phyloP scores from a whole-genome alignment of 371 early-diverging fungal species.

The Umbelopsis sp. region DNA sequence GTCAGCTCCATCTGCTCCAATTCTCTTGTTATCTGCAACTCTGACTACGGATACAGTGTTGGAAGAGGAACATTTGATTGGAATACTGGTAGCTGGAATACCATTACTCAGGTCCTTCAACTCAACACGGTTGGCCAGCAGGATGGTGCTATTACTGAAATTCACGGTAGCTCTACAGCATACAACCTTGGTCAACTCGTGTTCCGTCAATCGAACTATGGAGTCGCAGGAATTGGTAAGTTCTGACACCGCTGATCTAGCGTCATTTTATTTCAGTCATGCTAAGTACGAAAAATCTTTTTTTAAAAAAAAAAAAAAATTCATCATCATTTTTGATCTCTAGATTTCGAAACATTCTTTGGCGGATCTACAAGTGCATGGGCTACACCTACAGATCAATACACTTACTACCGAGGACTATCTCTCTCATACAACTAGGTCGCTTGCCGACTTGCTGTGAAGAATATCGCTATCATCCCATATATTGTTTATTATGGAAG shows the following conservation, averaged over 20 bases:
- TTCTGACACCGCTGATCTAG: not conserved
- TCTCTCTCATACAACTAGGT: not conserved
- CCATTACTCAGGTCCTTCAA: constrained; percentile 57
- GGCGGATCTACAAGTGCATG: constrained; percentile 34
- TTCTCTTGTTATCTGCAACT: constrained; percentile 54
- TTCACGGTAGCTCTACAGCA: constrained; percentile 39
- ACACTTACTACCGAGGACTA: constrained; percentile 30
- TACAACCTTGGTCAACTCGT: constrained; percentile 27
- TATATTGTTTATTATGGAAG: too few species aligned
- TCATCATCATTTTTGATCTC: too few species aligned
- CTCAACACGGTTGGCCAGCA: constrained; percentile 58
- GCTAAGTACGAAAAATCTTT: too few species aligned
- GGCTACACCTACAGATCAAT: constrained; percentile 32
- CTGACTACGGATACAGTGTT: constrained; percentile 65
- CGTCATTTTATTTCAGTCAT: not conserved
- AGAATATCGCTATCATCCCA: too few species aligned
- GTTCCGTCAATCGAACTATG: constrained; percentile 30
- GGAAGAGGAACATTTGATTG: constrained; percentile 63
- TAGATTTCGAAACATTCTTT: constrained; percentile 38
- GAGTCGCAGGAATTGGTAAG: constrained; percentile 24
- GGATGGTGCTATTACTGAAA: constrained; percentile 50
- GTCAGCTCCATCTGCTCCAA: constrained; percentile 42
- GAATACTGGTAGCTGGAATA: constrained; percentile 57
- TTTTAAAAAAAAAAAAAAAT: too few species aligned
- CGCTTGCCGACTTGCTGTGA: not conserved